Base-by-base conservation (phyloP, 129 eudicot genomes). In the Gnaphalium uliginosum region DNA sequence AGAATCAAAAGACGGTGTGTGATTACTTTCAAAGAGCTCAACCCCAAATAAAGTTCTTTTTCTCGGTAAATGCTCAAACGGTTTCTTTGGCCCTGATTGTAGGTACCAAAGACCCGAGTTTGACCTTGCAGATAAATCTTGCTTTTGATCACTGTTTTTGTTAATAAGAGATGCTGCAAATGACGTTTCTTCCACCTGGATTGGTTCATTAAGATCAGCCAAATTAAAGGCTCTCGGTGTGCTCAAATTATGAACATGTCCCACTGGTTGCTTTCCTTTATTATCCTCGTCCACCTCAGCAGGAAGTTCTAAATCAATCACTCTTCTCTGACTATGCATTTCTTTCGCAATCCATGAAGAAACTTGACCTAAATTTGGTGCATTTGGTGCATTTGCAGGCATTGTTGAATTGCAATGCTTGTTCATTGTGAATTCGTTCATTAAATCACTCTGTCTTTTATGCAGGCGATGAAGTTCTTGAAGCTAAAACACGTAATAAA, bases 401-500 rank as follows among this genome's bases (percentile, higher is more conserved):
- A 35, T 66, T 66, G 71, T 37, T 60, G 62, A 10, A 15, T 76
- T 81, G 63, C 58, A 37, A 30, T 62, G 62, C 66, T 73, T 82
- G 39, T 81, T 82, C 71, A 74, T 79, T 72, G 69, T 69, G 27
- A 81, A 2, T 50, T 83, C 92, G 18, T 76, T 79, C 97, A 91
- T 89, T 76, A 91, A 77, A 65, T 89, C 92, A 58, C 82, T 81
- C 43, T 91, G 97, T 76, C 85, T 78, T 83, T 76, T 83, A 68
- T 91, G 88, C 58, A 91, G 79, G 4, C 96, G 95, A 77, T 91
- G 97, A 71, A 91, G 96, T 79, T 91, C 97, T 85, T 82, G 87
- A 70, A 89, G 87, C 97, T 91, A 86, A 63, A 85, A 22, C 51
- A 41, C 7, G 21, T 27, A 68, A 18, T 6, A 57, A 58, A 14